phyloP scores from a whole-genome alignment of 495 filamentous ascomycete species.

The Oleoguttula mirabilis region DNA sequence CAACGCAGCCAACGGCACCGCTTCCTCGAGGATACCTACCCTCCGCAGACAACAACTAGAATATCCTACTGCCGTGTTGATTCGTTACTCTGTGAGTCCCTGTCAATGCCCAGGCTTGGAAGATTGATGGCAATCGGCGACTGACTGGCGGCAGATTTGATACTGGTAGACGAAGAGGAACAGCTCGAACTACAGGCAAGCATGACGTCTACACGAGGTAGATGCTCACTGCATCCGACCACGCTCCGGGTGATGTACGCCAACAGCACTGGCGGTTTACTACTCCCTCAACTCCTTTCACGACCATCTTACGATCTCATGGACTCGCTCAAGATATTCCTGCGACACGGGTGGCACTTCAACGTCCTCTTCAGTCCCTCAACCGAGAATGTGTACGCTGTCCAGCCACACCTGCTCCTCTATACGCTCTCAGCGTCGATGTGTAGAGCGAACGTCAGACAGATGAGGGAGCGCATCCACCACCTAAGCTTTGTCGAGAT shows the following conservation, averaged over 20 bases:
- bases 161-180: no score
- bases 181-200: not conserved
- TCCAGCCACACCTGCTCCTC: not conserved
- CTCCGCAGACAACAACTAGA: not conserved
- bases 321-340: not conserved
- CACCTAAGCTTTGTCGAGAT: conserved; percentile 2
- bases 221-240: not conserved
- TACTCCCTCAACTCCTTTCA: not conserved
- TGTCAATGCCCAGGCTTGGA: no score
- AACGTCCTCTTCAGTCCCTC: not conserved
- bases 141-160: no score
- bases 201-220: not conserved
- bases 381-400: not conserved
- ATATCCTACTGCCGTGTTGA: not conserved
- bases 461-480: not conserved
- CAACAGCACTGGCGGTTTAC: not conserved
- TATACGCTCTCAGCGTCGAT: not conserved
- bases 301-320: not conserved
- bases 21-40: not conserved
- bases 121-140: no score
- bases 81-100: not conserved
- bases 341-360: not conserved
- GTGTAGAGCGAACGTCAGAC: not conserved
- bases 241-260: not conserved
- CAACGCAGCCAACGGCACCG: not conserved